Evolutionary conservation across 345 rosid species (phyloP).

Genomic region (Salix dunnii): DNA sequence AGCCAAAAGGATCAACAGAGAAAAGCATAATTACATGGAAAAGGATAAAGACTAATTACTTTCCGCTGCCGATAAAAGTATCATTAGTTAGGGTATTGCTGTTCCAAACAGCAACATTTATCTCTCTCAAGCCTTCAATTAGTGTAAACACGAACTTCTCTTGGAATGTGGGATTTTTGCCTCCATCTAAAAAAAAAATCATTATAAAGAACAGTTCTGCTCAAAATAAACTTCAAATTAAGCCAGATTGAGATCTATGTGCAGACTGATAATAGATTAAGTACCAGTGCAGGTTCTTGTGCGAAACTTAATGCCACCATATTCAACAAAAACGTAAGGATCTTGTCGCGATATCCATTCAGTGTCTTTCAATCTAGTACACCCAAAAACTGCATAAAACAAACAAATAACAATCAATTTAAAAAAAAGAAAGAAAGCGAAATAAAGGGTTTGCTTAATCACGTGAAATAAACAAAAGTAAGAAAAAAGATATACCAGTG

Average conservation of each 20-base stretch:
- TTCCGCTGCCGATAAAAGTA: constrained; percentile 83
- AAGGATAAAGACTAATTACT: constrained; percentile 39
- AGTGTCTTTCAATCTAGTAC: constrained; percentile 33
- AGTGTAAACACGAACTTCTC: constrained; percentile 73
- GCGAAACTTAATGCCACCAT: constrained; percentile 28
- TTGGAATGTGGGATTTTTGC: constrained; percentile 73
- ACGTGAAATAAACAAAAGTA: not conserved
- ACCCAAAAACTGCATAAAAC: constrained; percentile 22
- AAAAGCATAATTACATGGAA: not conserved
- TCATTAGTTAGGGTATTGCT: constrained; percentile 61
- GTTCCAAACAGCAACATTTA: constrained; percentile 51
- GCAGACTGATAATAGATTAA: not conserved
- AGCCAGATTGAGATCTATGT: not conserved
- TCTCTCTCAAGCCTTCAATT: constrained; percentile 83
- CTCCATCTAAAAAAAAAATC: constrained; percentile 54
- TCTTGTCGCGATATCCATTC: constrained; percentile 35
- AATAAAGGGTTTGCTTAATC: not conserved
- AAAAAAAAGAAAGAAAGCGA: not conserved
- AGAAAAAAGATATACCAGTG: constrained; percentile 44
- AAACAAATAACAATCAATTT: not conserved
- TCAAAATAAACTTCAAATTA: not conserved
- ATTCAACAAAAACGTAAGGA: constrained; percentile 33
- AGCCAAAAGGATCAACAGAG: not conserved
- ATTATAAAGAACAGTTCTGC: not conserved
- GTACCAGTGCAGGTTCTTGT: constrained; percentile 33